Base-by-base conservation (phyloP, 805 yeast genomes). In the Saccharomycodes ludwigii region DNA sequence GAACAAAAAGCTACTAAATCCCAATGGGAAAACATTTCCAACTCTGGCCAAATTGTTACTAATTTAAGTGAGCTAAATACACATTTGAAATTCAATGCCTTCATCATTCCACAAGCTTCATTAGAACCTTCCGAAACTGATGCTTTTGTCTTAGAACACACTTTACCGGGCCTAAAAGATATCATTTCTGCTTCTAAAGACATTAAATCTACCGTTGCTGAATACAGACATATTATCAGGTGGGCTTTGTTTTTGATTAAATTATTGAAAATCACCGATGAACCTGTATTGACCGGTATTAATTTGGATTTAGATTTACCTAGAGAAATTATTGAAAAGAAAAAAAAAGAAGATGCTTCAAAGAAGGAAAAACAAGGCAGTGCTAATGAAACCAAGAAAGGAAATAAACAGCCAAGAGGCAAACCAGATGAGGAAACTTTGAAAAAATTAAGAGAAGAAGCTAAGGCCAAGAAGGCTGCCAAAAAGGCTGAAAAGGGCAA, bases 231-330 rank as follows among this genome's bases (percentile, higher is more conserved):
- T 58, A 65, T 88, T 37, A 59, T 84, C 39, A 79, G 98, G 68
- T 91, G 97, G 97, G 71, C 73, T 16, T 96, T 86, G 47, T 70
- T 82, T 44, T 59, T 91, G 37, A 97, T 91, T 62, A 71, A 76
- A 48, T 61, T 75, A 21, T 55, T 73, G 41, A 65, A 68, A 30
- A 65, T 65, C 11, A 70, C 76, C 21, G 66, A 71, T 32, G 67
- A 59, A 37, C 65, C 55, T n/a, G 68, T 71, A 31, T 64, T 72
- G 45, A 50, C 81, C 40, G 50, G 42, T 27, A 54, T 86, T 29
- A 73, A 83, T 50, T 59, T 61, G 42, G 70, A 73, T 43, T 61
- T 73, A 27, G 75, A 65, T 40, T 61, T 83, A 30, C 82, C 95
- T 43, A 76, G 81, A 46, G 93, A 82, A 60, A 54, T 76, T 41